Conservation (phyloP, 257 asterid genomes). For the Anisodus tanguticus region DNA sequence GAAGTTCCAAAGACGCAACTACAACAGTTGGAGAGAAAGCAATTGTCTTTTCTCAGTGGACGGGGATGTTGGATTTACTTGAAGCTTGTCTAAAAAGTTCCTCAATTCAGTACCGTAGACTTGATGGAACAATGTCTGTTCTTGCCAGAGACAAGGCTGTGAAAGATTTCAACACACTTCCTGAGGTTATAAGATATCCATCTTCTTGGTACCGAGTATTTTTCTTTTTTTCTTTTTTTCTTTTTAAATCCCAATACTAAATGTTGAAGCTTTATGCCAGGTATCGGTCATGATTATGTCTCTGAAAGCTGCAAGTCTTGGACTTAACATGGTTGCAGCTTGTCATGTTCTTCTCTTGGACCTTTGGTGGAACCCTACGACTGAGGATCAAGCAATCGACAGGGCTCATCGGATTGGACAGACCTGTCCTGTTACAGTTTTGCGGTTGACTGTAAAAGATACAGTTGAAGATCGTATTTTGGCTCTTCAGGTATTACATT, state of each 20-base stretch:
- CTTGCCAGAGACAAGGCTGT: slow-evolving; percentile 93
- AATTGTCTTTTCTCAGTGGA: slow-evolving; percentile 98
- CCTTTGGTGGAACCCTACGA: slow-evolving; percentile 99
- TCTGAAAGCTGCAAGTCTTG: slow-evolving; percentile 96
- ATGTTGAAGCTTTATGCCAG: slow-evolving; percentile 44
- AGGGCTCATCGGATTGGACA: slow-evolving; percentile 98
- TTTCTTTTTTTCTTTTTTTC: background rate
- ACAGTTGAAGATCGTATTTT: slow-evolving; percentile 98
- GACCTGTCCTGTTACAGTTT: slow-evolving; percentile 90
- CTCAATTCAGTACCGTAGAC: slow-evolving; percentile 83
- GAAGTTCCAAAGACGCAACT: slow-evolving; percentile 35
- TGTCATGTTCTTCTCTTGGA: slow-evolving; percentile 89
- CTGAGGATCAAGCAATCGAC: slow-evolving; percentile 99
- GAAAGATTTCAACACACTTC: slow-evolving; percentile 84
- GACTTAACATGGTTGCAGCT: slow-evolving; percentile 98
- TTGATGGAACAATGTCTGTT: slow-evolving; percentile 94
- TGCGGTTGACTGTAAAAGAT: slow-evolving; percentile 85
- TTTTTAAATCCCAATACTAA: slow-evolving; percentile 20
- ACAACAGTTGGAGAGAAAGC: slow-evolving; percentile 75
- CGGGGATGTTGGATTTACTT: slow-evolving; percentile 95
- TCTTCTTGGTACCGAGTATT: slow-evolving; percentile 27
- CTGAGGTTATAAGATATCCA: slow-evolving; percentile 60
- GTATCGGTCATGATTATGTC: slow-evolving; percentile 97
- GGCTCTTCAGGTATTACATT: slow-evolving; percentile 78
- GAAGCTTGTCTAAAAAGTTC: slow-evolving; percentile 72